phyloP scores from a whole-genome alignment of 169 alveolate genomes.

The Eimeria brunetti region DNA sequence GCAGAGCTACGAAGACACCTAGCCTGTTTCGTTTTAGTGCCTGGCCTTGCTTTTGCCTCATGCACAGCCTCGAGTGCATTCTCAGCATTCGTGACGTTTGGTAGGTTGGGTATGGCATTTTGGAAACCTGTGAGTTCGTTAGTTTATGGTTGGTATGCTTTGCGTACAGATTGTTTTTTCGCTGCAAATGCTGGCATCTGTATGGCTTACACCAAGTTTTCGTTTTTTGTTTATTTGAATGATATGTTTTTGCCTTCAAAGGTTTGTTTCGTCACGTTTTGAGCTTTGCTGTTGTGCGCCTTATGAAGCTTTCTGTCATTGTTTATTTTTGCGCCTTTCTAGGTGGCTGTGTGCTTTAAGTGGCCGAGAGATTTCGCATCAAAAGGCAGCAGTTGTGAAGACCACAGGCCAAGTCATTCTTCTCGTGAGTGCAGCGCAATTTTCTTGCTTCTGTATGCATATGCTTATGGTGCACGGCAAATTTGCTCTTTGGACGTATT shows the following conservation, averaged over 20 bases:
- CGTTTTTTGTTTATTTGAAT: background rate
- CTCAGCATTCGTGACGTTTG: background rate
- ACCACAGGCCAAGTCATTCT: constrained; percentile 68
- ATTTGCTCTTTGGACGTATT: background rate
- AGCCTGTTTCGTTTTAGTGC: background rate
- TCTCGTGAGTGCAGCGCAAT: constrained; percentile 9
- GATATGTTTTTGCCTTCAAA: background rate
- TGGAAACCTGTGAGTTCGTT: background rate
- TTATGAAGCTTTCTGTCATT: background rate
- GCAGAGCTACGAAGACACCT: too few relatives aligned
- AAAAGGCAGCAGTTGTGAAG: constrained; percentile 74
- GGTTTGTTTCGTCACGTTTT: background rate
- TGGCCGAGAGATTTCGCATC: constrained; percentile 66
- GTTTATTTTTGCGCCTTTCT: background rate
- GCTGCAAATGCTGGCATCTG: background rate
- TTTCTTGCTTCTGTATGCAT: background rate
- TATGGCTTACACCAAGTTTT: background rate
- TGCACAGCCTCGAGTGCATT: background rate
- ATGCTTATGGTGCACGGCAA: background rate
- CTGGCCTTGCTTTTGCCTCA: background rate
- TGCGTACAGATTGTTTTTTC: background rate
- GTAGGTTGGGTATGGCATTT: background rate
- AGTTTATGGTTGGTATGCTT: background rate
- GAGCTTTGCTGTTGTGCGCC: background rate
- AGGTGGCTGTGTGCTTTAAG: constrained; percentile 74